Evolutionary conservation across 225 moss, liverwort and hornwort species (phyloP).

Genomic region (Physcomitrium patens): DNA sequence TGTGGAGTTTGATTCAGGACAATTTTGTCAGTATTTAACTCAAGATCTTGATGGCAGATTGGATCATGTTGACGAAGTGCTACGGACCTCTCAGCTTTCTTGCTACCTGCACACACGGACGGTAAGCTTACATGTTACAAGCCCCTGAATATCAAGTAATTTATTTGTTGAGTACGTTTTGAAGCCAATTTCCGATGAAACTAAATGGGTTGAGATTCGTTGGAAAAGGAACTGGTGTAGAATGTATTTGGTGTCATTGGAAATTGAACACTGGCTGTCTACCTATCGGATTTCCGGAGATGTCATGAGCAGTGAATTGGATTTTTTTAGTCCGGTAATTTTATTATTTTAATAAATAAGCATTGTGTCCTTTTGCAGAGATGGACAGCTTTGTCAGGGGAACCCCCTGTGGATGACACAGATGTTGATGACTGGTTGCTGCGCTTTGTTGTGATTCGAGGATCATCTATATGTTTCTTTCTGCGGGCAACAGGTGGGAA

Average conservation of each 20-base stretch:
- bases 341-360: neutral
- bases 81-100: conserved; percentile 81
- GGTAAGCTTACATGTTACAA: conserved; percentile 46
- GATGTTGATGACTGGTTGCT: conserved; percentile 99
- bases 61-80: conserved; percentile 91
- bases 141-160: neutral
- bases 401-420: conserved; percentile 91
- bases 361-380: conserved; percentile 58
- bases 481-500: conserved; percentile 82
- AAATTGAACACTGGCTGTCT: neutral
- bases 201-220: conserved; percentile 1
- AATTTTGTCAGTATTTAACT: conserved; percentile 24
- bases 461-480: conserved; percentile 84
- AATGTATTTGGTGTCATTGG: neutral
- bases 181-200: neutral
- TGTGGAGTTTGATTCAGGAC: conserved; percentile 24
- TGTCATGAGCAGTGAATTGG: conserved; percentile 1
- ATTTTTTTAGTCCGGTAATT: too few species aligned
- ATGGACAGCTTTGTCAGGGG: conserved; percentile 90
- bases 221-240: neutral
- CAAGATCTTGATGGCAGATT: conserved; percentile 58
- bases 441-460: conserved; percentile 89
- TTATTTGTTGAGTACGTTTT: conserved; percentile 4
- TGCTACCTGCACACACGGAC: conserved; percentile 91
- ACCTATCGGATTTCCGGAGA: neutral